Percentiles rank a stretch among this genome's conserved stretches.
Conservation (phyloP, 1,284 basidiomycete species). For the Moesziomyces sp. region DNA sequence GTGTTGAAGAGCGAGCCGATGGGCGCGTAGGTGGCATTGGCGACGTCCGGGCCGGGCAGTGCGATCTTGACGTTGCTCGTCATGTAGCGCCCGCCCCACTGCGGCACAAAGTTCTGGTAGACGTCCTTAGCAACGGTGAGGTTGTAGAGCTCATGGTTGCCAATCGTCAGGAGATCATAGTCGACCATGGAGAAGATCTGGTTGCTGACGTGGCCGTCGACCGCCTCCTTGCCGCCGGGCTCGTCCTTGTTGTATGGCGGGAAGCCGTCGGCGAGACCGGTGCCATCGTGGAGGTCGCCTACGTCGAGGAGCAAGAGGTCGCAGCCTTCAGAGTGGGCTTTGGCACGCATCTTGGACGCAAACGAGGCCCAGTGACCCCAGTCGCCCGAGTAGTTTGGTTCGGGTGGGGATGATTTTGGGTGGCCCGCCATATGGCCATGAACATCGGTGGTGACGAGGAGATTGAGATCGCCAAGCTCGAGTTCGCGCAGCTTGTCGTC, state of each 20-base stretch:
- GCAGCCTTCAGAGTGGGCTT: slow-evolving; percentile 53
- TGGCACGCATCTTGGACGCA: slow-evolving; percentile 59
- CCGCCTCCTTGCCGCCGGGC: slow-evolving; percentile 45
- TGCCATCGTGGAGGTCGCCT: slow-evolving; percentile 64
- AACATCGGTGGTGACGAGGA: slow-evolving; percentile 82
- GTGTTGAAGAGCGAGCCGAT: slow-evolving; percentile 59
- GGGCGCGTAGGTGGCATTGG: slow-evolving; percentile 33
- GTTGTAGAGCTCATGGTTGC: slow-evolving; percentile 88
- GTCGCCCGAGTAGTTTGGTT: slow-evolving; percentile 63
- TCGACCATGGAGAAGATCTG: slow-evolving; percentile 75
- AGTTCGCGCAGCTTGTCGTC: slow-evolving; percentile 70
- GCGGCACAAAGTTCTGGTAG: slow-evolving; percentile 80
- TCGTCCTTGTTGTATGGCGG: slow-evolving; percentile 44
- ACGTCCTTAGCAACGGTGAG: slow-evolving; percentile 81
- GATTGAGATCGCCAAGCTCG: slow-evolving; percentile 80
- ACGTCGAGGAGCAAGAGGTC: slow-evolving; percentile 66
- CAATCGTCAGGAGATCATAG: slow-evolving; percentile 85
- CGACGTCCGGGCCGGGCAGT: slow-evolving; percentile 32
- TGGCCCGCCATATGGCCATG: slow-evolving; percentile 72
- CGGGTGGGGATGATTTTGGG: slow-evolving; percentile 62
- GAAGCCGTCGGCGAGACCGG: slow-evolving; percentile 63
- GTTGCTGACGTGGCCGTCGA: slow-evolving; percentile 62
- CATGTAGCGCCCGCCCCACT: slow-evolving; percentile 66
- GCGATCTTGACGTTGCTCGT: slow-evolving; percentile 59
- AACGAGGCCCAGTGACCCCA: slow-evolving; percentile 68